Conservation (phyloP, 2,329 filamentous ascomycete species). For the Epichloe aotearoae region DNA sequence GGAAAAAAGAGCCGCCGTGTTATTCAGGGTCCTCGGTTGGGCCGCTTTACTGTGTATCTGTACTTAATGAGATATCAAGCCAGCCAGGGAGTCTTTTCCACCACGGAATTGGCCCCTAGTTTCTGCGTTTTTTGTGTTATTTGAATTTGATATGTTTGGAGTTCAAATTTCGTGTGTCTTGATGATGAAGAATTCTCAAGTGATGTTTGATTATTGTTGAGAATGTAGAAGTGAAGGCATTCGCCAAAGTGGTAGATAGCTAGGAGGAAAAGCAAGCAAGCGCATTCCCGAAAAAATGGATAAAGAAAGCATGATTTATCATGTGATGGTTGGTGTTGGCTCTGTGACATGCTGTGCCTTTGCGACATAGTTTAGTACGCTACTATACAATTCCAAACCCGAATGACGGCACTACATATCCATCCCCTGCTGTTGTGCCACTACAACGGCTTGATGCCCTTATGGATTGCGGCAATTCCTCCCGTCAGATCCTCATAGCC, state of each 20-base stretch:
- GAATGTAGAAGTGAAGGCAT: not conserved
- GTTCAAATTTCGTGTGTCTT: conserved; percentile 11
- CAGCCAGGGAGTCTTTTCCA: conserved; percentile 12
- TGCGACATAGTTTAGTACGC: conserved; percentile 1
- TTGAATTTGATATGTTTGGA: conserved; percentile 21
- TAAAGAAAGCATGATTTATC: not conserved
- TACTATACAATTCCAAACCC: not conserved
- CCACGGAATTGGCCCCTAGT: conserved; percentile 14
- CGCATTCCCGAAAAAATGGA: too few species aligned
- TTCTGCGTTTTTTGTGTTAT: not conserved
- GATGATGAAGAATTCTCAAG: not conserved
- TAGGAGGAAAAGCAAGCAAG: not conserved
- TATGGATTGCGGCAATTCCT: conserved; percentile 91
- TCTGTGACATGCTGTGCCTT: conserved; percentile 3
- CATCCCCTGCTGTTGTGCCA: not conserved
- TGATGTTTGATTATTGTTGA: not conserved
- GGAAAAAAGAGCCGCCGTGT: conserved; percentile 6
- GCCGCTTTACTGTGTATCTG: conserved; percentile 16
- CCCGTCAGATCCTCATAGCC: conserved; percentile 86
- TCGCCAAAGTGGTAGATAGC: not conserved
- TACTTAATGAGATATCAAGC: conserved; percentile 25
- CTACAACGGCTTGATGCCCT: conserved; percentile 70
- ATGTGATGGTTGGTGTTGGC: conserved; percentile 12
- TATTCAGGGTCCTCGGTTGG: conserved; percentile 4
- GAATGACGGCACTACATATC: not conserved